These are phyloP conservation scores for Gelatoporia subvermispora DNA, from an alignment of 768 basidiomycete species.

Conservation along the genomic window DNA sequence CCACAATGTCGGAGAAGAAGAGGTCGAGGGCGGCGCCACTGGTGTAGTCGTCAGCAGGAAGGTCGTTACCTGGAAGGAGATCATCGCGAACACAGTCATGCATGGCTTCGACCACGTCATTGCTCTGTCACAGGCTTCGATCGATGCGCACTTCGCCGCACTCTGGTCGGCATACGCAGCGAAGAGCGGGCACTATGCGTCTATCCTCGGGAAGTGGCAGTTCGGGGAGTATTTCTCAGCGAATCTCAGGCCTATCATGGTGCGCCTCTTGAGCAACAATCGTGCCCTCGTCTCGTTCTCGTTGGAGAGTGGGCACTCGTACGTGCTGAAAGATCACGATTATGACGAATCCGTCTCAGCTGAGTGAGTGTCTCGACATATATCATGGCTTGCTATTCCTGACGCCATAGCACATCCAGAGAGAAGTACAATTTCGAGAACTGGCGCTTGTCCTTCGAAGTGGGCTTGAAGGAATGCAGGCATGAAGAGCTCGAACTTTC, in stretches of 20 bases:
- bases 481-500: slow-evolving; percentile 12
- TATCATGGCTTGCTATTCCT: neutral
- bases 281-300: slow-evolving; percentile 21
- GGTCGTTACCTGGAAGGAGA: slow-evolving; percentile 10
- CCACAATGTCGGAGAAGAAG: neutral
- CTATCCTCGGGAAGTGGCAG: slow-evolving; percentile 9
- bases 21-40: neutral
- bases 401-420: neutral
- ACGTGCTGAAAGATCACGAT: slow-evolving; percentile 12
- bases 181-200: slow-evolving; percentile 7
- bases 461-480: slow-evolving; percentile 19
- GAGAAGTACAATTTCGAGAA: slow-evolving; percentile 17
- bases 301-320: slow-evolving; percentile 17
- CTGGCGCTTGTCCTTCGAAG: slow-evolving; percentile 26
- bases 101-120: slow-evolving; percentile 23
- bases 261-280: slow-evolving; percentile 20
- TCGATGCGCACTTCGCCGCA: slow-evolving; percentile 19
- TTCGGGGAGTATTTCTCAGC: slow-evolving; percentile 18
- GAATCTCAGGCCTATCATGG: slow-evolving; percentile 16
- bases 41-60: neutral
- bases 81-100: slow-evolving; percentile 16
- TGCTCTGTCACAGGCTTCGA: slow-evolving; percentile 22
- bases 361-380: neutral
- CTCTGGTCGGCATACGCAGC: slow-evolving; percentile 9
- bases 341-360: neutral